A percentile compares a stretch with the other conserved stretches of the same genome.
Conservation (phyloP, 441 rosid species). For the Gossypium davidsonii region DNA sequence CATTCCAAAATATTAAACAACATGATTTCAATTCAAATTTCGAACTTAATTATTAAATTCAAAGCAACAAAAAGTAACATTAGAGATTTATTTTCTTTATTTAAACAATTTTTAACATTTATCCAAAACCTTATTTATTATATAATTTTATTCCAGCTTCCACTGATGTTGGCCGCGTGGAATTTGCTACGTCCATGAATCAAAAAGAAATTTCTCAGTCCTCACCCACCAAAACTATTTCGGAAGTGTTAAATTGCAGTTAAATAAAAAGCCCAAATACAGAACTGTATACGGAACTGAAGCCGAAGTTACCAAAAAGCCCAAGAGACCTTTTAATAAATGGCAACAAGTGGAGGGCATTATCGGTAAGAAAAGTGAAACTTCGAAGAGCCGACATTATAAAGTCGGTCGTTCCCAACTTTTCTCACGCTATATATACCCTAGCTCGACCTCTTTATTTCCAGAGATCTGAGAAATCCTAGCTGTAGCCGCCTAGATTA, state of each 20-base stretch:
- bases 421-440: neutral
- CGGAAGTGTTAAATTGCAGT: too few relatives aligned
- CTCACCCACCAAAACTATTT: too few relatives aligned
- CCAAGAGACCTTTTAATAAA: neutral
- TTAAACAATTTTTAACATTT: too few relatives aligned
- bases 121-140: too few relatives aligned
- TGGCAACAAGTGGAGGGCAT: neutral
- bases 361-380: neutral
- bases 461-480: neutral
- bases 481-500: neutral
- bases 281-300: neutral
- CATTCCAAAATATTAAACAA: too few relatives aligned
- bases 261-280: neutral
- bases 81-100: too few relatives aligned
- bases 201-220: neutral
- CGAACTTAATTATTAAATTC: too few relatives aligned
- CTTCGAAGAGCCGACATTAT: neutral
- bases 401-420: neutral
- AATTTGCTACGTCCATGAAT: neutral
- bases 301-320: neutral
- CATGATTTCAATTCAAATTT: too few relatives aligned
- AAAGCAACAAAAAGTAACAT: too few relatives aligned
- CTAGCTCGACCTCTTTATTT: neutral
- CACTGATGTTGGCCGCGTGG: slow-evolving; percentile 19
- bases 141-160: neutral